phyloP scores from a whole-genome alignment of 2,329 filamentous ascomycete genomes.

The Sclerotinia borealis region DNA sequence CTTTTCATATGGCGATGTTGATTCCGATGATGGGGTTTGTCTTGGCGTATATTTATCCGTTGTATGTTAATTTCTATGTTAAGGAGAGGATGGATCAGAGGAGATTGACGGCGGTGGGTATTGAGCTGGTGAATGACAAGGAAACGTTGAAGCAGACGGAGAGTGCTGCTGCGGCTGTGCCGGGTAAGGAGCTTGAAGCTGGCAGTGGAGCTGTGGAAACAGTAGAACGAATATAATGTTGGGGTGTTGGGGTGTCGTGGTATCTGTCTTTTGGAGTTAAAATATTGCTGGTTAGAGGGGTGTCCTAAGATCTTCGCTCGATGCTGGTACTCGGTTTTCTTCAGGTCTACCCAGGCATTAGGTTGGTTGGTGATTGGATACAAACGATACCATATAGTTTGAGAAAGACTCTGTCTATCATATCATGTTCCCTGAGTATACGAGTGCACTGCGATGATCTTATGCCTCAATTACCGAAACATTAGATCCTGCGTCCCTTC shows the following conservation, averaged over 20 bases:
- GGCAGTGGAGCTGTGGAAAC: neutral
- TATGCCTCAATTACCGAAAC: too few relatives aligned
- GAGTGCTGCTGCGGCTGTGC: neutral
- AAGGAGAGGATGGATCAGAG: slow-evolving; percentile 30
- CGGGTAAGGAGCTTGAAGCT: neutral
- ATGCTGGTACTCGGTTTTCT: neutral
- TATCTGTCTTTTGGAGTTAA: neutral
- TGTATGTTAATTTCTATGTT: slow-evolving; percentile 33
- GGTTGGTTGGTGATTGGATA: neutral
- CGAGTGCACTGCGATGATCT: neutral
- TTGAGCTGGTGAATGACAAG: slow-evolving; percentile 11
- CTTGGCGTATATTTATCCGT: slow-evolving; percentile 31
- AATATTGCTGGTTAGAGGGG: neutral
- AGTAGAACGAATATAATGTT: neutral
- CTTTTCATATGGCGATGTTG: slow-evolving; percentile 29
- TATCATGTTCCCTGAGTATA: neutral
- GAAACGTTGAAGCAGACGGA: slow-evolving; percentile 9
- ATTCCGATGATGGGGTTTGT: slow-evolving; percentile 33
- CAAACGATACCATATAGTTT: too few relatives aligned
- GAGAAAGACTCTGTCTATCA: neutral
- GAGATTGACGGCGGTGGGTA: slow-evolving; percentile 16
- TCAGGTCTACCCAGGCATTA: neutral
- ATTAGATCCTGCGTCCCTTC: too few relatives aligned
- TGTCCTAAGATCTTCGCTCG: neutral
- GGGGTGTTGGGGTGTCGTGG: too few relatives aligned